Base-by-base conservation (phyloP, 805 yeast genomes). In the Yamadazyma olivae region DNA sequence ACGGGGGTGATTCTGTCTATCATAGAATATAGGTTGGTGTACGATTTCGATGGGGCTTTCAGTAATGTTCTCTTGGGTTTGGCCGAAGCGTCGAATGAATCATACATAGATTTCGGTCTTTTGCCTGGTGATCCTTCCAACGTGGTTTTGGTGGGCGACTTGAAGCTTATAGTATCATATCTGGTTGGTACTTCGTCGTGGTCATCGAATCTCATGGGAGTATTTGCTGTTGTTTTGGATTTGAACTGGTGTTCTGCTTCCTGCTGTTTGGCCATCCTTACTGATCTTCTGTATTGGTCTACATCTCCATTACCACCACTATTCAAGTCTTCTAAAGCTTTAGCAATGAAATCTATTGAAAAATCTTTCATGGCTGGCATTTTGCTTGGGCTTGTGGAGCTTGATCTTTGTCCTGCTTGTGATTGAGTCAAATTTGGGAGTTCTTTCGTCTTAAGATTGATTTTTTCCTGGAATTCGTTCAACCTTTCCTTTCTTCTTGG, bases 261-360 rank as follows among this genome's bases (percentile, higher is more conserved):
- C 16, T 25, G 33, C 17, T 31, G 38, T 15, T 39, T 44, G 14
- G 51, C 46, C 7, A 46, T 33, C 17, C 74, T 44, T 12, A 66
- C 64, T 3, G 71, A 65, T 34, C 57, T 50, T 37, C 74, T 50
- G 43, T 59, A 68, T 43, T 58, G 62, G 30, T 53, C 61, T 25
- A 68, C 52, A 38, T 68, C 72, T 8, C 74, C 73, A 38, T 68
- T 54, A 5, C 74, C 74, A 9, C 74, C 74, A 1, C 58, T 48
- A 38, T 67, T 66, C 43, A 68, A 57, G 45, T 68, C 74, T 43
- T 68, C 72, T 22, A 68, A 49, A 1, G 72, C 73, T 38, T 67
- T 66, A 10, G 74, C 72, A 17, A 68, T 68, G 39, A 62, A 68
- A 38, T 68, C 74, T 20, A 68, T 61, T 3, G 71, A 64, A 40